These are phyloP conservation scores for Pythium sp. DNA, from an alignment of 352 stramenopile genomes.

Conservation along the genomic window DNA sequence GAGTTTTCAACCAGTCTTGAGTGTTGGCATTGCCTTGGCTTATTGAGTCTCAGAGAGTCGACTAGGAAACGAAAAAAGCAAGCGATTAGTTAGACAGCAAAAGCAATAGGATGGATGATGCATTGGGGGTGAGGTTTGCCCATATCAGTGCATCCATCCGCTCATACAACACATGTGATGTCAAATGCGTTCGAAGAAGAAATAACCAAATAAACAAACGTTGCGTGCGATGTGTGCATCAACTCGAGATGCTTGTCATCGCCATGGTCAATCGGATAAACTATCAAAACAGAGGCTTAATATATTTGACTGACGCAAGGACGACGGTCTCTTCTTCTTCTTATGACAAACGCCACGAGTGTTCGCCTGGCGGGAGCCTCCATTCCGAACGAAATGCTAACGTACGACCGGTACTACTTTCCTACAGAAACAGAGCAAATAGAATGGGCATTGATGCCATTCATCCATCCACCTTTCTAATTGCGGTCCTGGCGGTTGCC, in stretches of 20 bases:
- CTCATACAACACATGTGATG: not conserved
- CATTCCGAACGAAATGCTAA: not conserved
- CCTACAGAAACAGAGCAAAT: constrained; percentile 5
- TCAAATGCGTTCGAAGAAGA: not conserved
- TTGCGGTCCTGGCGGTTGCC: constrained; percentile 42
- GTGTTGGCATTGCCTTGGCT: not conserved
- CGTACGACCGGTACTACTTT: not conserved
- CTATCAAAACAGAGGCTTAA: constrained; percentile 20
- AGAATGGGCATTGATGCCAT: not conserved
- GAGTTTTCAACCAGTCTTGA: not conserved
- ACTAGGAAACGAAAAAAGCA: not conserved
- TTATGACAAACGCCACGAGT: constrained; percentile 19
- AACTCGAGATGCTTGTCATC: not conserved
- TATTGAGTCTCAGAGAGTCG: not conserved
- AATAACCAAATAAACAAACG: not conserved
- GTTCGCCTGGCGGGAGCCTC: not conserved
- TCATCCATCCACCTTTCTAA: not conserved
- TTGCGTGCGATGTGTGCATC: not conserved
- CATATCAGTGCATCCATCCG: not conserved
- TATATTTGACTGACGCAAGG: constrained; percentile 7
- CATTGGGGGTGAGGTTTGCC: not conserved
- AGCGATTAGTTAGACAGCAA: not conserved
- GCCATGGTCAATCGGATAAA: not conserved
- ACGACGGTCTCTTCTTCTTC: constrained; percentile 10
- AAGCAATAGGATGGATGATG: not conserved